Evolutionary conservation across 176 grass and related monocot species (phyloP).

Genomic region (Carex myosuroides): DNA sequence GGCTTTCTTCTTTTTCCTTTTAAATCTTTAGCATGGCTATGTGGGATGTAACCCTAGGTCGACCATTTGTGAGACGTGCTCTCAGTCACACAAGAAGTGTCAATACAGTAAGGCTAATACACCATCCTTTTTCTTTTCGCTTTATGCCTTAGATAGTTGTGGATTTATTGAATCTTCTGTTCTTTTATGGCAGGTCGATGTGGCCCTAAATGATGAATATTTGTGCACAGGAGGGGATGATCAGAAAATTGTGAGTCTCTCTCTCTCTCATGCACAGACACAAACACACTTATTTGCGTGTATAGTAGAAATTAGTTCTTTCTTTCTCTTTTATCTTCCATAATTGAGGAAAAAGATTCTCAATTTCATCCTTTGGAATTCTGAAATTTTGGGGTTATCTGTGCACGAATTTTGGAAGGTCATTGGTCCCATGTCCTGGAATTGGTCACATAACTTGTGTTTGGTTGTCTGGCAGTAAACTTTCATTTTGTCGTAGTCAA

Average conservation of each 20-base stretch:
- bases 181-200: conserved; percentile 52
- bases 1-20: background rate
- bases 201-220: conserved; percentile 80
- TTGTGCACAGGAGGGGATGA: conserved; percentile 87
- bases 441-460: background rate
- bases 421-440: background rate
- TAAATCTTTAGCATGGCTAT: conserved; percentile 51
- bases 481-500: background rate
- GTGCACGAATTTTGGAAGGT: background rate
- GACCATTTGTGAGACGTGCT: conserved; percentile 76
- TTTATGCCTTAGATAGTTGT: background rate
- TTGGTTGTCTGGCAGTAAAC: background rate
- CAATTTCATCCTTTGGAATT: background rate
- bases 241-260: conserved; percentile 89
- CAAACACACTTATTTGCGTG: conserved; percentile 3
- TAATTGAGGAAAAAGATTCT: background rate
- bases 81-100: conserved; percentile 61
- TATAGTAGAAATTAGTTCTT: background rate
- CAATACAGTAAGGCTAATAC: conserved; percentile 53
- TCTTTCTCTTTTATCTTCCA: background rate
- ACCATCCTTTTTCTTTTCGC: conserved; percentile 14
- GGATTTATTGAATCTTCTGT: conserved; percentile 26
- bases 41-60: conserved; percentile 86
- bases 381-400: background rate
- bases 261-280: conserved; percentile 17